A percentile compares a stretch with the other conserved stretches of the same genome.
phyloP scores from a whole-genome alignment of 2,329 filamentous ascomycete genomes.

The Sphaceloma murrayae region DNA sequence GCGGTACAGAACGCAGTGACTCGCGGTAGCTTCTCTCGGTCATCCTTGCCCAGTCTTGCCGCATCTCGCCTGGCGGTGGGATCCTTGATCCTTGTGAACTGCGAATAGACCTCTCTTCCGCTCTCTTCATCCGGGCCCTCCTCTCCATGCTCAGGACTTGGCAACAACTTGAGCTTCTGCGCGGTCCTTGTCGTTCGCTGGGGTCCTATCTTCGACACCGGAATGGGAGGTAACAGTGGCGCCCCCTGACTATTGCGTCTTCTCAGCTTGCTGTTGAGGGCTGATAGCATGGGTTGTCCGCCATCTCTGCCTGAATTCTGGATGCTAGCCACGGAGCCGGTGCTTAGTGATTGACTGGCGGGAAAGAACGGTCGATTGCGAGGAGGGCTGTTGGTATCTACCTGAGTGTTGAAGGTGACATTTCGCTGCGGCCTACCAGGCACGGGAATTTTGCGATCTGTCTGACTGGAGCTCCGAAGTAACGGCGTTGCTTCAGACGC shows the following conservation, averaged over 20 bases:
- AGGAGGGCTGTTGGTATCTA: slow-evolving; percentile 37
- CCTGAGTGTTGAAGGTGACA: slow-evolving; percentile 66
- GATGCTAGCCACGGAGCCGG: slow-evolving; percentile 27
- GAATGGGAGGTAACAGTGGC: slow-evolving; percentile 37
- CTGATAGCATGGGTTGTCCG: slow-evolving; percentile 57
- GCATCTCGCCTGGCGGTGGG: slow-evolving; percentile 87
- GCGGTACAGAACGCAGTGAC: slow-evolving; percentile 97
- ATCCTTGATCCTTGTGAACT: slow-evolving; percentile 96
- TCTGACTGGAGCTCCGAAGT: neutral
- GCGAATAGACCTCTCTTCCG: slow-evolving; percentile 89
- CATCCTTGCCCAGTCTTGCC: slow-evolving; percentile 83
- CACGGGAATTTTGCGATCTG: slow-evolving; percentile 11
- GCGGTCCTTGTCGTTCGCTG: slow-evolving; percentile 92
- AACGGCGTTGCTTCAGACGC: slow-evolving; percentile 17
- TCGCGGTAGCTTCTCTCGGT: slow-evolving; percentile 73
- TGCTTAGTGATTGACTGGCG: slow-evolving; percentile 26
- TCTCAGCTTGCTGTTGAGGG: slow-evolving; percentile 78
- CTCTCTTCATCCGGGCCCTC: slow-evolving; percentile 78
- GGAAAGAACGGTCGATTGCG: slow-evolving; percentile 30
- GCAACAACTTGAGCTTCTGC: slow-evolving; percentile 94
- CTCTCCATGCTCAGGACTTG: slow-evolving; percentile 74
- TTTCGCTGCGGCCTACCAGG: slow-evolving; percentile 44
- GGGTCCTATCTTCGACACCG: slow-evolving; percentile 69
- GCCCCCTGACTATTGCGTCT: slow-evolving; percentile 75
- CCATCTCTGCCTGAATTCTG: slow-evolving; percentile 33